Evolutionary conservation across 768 basidiomycete genomes (phyloP).

Genomic region (Pleurotus tuber-regium): DNA sequence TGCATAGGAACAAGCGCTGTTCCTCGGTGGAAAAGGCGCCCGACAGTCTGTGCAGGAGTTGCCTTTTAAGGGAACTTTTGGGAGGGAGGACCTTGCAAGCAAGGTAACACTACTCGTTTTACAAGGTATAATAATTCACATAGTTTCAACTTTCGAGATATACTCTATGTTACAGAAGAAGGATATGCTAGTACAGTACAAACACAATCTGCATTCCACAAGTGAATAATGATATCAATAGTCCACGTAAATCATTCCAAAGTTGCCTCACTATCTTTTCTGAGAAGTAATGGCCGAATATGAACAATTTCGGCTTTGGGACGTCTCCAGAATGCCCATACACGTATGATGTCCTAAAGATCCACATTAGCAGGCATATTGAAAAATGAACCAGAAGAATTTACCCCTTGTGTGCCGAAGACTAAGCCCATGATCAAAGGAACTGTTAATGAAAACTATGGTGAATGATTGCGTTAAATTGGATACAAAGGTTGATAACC

Average conservation of each 20-base stretch:
- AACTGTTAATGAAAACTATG: background rate
- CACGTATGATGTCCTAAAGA: background rate
- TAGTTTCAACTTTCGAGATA: too few relatives aligned
- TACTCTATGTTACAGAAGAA: too few relatives aligned
- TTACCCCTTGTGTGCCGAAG: slow-evolving; percentile 2
- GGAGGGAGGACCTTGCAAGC: too few relatives aligned
- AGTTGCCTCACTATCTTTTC: background rate
- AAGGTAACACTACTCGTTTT: too few relatives aligned
- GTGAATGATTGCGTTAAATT: background rate
- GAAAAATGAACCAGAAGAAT: background rate
- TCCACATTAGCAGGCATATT: too few relatives aligned
- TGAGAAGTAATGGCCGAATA: background rate
- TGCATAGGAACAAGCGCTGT: too few relatives aligned
- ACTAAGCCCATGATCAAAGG: background rate
- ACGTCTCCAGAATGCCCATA: slow-evolving; percentile 1
- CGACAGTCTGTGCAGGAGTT: too few relatives aligned
- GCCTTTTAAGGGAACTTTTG: too few relatives aligned
- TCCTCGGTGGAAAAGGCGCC: too few relatives aligned
- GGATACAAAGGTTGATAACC: background rate
- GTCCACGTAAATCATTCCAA: background rate
- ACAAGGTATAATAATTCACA: too few relatives aligned
- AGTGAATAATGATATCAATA: too few relatives aligned
- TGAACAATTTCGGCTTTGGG: background rate
- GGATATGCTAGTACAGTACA: too few relatives aligned
- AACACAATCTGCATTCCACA: background rate